Evolutionary conservation across 495 filamentous ascomycete genomes (phyloP), one percentile per base, ranked within the genome.

Genomic region (Hypoxylon crocopeplum): DNA sequence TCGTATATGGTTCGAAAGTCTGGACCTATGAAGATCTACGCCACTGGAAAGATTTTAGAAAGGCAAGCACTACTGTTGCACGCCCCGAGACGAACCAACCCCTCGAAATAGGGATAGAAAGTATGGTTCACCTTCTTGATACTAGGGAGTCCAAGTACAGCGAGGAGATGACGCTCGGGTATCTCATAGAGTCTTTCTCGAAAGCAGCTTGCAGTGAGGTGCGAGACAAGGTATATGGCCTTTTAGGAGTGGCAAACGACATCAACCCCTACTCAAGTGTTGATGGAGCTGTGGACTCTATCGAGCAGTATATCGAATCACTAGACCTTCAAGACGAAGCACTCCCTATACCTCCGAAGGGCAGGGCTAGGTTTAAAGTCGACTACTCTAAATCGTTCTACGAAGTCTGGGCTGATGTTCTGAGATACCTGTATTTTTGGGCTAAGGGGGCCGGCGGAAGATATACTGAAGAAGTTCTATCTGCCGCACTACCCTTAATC

Each of bases 201-300:
- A 17, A 15, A 16, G 46, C 46, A 21, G 13, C 30, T 8, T 37
- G 46, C 19, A 37, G 32, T 7, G 20, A 37, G 30, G n/a, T 38
- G 2, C 30, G 33, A 25, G 46, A 49, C 32, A 38, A 37, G 21
- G 12, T 49, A 3, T 49, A 49, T 38, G 33, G 46, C 1, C 33
- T 49, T 2, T 8, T 49, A 17, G 46, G 46, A 7, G 11, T 49
- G n/a, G 46, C 46, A 12, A 49, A 38, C 24, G 46, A 49, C 17
- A 37, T 49, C 20, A 24, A 3, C 7, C 33, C 46, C 1, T 25
- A 38, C 21, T 24, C 46, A 33, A 34, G 17, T 22, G n/a, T 17
- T 12, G 32, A 49, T 49, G 19, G n/a, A 24, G 20, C 5, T 25
- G n/a, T 16, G 7, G 46, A 27, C 8, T 32, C 30, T 8, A 38